Percentiles rank a stretch among this genome's conserved stretches.
These are phyloP conservation scores for Stachybotrys chlorohalonatus DNA, from an alignment of 2,329 filamentous ascomycete species.

Conservation along the genomic window DNA sequence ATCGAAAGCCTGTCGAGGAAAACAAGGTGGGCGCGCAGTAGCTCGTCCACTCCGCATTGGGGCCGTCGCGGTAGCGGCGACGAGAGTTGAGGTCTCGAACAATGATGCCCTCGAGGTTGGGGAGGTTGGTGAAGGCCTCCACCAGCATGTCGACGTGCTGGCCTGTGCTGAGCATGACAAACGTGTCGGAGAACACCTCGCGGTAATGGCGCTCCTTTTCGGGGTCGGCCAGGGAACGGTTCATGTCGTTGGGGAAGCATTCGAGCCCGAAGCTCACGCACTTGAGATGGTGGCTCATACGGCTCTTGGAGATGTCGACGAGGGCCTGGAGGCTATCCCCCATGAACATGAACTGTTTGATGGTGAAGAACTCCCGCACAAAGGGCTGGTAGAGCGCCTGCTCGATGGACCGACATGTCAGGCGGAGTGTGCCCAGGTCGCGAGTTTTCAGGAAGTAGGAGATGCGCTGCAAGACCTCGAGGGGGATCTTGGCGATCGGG, in stretches of 20 bases:
- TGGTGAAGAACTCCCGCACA: conserved; percentile 53
- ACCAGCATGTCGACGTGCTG: conserved; percentile 43
- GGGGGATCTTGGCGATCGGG: conserved; percentile 29
- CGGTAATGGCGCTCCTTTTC: conserved; percentile 7
- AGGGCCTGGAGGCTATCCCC: conserved; percentile 46
- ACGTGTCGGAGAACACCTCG: conserved; percentile 11
- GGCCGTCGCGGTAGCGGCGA: conserved; percentile 39
- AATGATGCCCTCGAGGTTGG: conserved; percentile 45
- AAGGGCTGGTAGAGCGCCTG: conserved; percentile 45
- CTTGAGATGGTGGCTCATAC: conserved; percentile 27
- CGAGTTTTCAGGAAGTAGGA: conserved; percentile 41
- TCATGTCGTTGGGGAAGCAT: conserved; percentile 8
- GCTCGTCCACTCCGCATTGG: conserved; percentile 36
- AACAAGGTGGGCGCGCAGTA: conserved; percentile 38
- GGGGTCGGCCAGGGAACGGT: conserved; percentile 4
- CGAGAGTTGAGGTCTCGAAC: conserved; percentile 49
- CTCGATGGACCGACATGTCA: conserved; percentile 46
- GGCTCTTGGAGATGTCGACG: conserved; percentile 40
- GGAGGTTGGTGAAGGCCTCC: conserved; percentile 45
- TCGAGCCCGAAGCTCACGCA: conserved; percentile 23
- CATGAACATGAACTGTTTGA: conserved; percentile 57
- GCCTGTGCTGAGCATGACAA: conserved; percentile 30
- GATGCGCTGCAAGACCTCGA: conserved; percentile 51
- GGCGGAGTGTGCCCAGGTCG: conserved; percentile 46
- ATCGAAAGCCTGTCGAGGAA: conserved; percentile 20